phyloP scores from a whole-genome alignment of 495 filamentous ascomycete species.

The Cercophora sp. region DNA sequence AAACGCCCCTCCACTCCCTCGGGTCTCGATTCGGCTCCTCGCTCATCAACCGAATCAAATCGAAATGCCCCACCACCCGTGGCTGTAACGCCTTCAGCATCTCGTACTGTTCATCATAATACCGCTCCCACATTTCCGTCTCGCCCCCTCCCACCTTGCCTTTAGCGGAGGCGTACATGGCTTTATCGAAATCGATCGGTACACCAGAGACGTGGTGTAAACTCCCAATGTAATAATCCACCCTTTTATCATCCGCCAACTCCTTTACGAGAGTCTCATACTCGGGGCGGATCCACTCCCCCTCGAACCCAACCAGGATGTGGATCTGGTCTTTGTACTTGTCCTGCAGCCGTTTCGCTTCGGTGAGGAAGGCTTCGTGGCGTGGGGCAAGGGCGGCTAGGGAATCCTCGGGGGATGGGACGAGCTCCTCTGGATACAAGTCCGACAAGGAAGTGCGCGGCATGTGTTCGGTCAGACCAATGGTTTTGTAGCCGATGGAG shows the following conservation, averaged over 20 bases:
- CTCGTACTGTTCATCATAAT: constrained; percentile 80
- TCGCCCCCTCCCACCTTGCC: constrained; percentile 46
- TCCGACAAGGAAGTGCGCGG: constrained; percentile 68
- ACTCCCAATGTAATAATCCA: constrained; percentile 88
- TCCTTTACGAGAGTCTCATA: constrained; percentile 55
- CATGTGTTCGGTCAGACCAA: constrained; percentile 97
- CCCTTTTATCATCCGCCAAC: constrained; percentile 55
- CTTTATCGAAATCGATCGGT: constrained; percentile 81
- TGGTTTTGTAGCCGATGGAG: constrained; percentile 67
- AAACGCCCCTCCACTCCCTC: constrained; percentile 53
- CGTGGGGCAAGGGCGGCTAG: constrained; percentile 45
- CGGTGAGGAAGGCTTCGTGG: constrained; percentile 65
- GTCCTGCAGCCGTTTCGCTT: constrained; percentile 66
- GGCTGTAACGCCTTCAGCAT: constrained; percentile 76
- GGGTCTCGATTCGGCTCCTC: constrained; percentile 60
- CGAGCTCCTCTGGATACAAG: constrained; percentile 83
- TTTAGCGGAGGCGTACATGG: constrained; percentile 48
- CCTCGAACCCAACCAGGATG: constrained; percentile 86
- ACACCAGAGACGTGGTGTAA: constrained; percentile 82
- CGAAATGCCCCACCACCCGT: constrained; percentile 86
- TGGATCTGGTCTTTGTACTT: constrained; percentile 69
- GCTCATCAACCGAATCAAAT: constrained; percentile 79
- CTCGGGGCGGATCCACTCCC: constrained; percentile 78
- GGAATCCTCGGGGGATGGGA: constrained; percentile 30
- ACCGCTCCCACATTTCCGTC: constrained; percentile 67